Base-by-base conservation (phyloP, 73 alveolate species). In the Stentor coeruleus region DNA sequence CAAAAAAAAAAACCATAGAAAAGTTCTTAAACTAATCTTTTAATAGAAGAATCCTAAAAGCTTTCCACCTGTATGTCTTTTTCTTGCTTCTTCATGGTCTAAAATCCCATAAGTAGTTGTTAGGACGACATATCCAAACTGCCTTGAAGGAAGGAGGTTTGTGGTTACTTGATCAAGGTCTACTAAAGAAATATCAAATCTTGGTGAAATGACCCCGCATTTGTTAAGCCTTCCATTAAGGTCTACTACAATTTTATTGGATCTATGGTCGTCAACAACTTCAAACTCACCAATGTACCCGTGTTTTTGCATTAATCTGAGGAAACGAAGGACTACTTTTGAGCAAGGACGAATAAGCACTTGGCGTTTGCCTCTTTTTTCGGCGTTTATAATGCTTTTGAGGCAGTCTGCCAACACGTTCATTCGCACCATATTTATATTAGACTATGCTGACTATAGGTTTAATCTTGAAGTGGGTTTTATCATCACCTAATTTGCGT, bases 201-300 rank as follows among this genome's bases (percentile, higher is more conserved):
- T 88, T 58, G 99, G 99, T 49, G 99, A 96, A 89, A 96, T 96
- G 81, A 96, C 99, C 57, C 99, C 98, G 92, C 98, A 94, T 90
- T 95, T 92, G 95, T 90, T 91, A 84, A 96, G 86, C 84, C 99
- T 90, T 74, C 99, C 99, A 82, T 87, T 84, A 59, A 96, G 90
- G 77, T 96, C 98, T 40, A 96, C 95, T 59, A 96, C 97, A 81
- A 96, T 94, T 94, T 96, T 96, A 58, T 97, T 97, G 35, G 91
- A 83, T 85, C 99, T 92, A 92, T 96, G 97, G 90, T 96, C 99
- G 87, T 96, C 99, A 41, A 96, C 88, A 82, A 95, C 88, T 88
- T 95, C 99, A 88, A 96, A 92, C 82, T 96, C 99, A 74, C 93
- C 93, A 76, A 96, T 95, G 94, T 96, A 96, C 55, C 96, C 98